phyloP scores from a whole-genome alignment of 1,284 basidiomycete genomes.

The Paramarasmius palmivorus region DNA sequence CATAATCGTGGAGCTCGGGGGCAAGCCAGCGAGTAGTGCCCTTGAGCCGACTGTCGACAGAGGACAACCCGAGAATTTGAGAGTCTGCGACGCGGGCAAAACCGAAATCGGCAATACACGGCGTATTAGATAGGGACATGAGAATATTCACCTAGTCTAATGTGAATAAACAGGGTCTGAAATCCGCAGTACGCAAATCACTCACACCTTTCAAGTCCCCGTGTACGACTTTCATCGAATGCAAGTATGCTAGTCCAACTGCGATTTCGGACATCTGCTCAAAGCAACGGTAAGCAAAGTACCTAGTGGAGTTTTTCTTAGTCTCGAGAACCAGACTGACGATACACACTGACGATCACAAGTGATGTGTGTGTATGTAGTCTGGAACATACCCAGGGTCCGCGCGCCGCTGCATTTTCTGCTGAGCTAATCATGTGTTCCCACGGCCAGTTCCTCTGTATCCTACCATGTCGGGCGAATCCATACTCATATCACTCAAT shows the following conservation, averaged over 20 bases:
- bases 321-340: no score
- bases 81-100: background rate
- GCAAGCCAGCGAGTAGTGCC: slow-evolving; percentile 1
- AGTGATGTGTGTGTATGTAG: no score
- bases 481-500: no score
- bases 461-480: no score
- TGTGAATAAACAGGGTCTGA: background rate
- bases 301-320: no score
- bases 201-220: slow-evolving; percentile 2
- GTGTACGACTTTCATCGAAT: background rate
- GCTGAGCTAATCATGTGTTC: no score
- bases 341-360: no score
- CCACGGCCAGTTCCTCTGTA: no score
- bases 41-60: background rate
- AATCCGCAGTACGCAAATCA: background rate
- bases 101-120: background rate
- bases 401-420: no score
- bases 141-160: background rate
- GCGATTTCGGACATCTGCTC: background rate
- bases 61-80: background rate
- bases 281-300: no score
- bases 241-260: background rate
- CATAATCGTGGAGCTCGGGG: background rate
- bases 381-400: no score
- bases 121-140: background rate